These are phyloP conservation scores for Protoeuglena noctilucae DNA, from an alignment of 139 green algal species.

Conservation along the genomic window DNA sequence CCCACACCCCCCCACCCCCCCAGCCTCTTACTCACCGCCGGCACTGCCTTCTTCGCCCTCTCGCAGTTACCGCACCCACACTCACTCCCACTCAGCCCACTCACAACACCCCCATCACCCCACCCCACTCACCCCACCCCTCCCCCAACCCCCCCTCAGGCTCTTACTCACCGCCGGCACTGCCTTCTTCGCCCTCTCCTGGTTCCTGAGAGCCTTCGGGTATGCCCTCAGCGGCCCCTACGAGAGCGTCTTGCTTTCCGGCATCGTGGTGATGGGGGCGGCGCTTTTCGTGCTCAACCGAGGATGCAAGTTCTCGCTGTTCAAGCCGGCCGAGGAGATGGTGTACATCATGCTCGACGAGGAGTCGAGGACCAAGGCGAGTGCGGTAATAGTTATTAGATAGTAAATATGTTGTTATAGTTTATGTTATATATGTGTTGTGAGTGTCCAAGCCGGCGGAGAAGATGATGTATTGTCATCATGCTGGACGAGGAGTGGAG, in stretches of 20 bases:
- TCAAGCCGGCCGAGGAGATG: conserved; percentile 92
- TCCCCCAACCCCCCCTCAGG: too few relatives aligned
- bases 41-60: conserved; percentile 50
- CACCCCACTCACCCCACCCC: too few relatives aligned
- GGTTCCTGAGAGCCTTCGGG: too few relatives aligned
- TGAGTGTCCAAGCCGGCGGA: too few relatives aligned
- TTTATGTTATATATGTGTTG: too few relatives aligned
- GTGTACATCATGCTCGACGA: conserved; percentile 56
- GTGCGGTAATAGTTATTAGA: too few relatives aligned
- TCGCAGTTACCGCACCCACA: not conserved
- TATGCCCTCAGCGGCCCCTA: conserved; percentile 50
- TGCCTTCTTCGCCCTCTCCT: conserved; percentile 56
- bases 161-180: conserved; percentile 35
- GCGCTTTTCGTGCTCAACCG: conserved; percentile 56
- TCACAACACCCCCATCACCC: too few relatives aligned
- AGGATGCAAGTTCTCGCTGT: conserved; percentile 30
- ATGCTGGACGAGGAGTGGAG: conserved; percentile 46
- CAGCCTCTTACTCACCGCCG: conserved; percentile 31
- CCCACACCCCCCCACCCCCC: too few relatives aligned
- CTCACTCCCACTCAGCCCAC: not conserved
- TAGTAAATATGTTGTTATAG: too few relatives aligned
- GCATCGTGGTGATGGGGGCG: conserved; percentile 42
- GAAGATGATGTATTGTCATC: too few relatives aligned
- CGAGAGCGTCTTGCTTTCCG: conserved; percentile 7
- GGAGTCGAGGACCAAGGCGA: conserved; percentile 13